Evolutionary conservation across 2,329 filamentous ascomycete genomes (phyloP), one percentile per base, ranked within the genome.

Genomic region (Ophiostoma piceae): DNA sequence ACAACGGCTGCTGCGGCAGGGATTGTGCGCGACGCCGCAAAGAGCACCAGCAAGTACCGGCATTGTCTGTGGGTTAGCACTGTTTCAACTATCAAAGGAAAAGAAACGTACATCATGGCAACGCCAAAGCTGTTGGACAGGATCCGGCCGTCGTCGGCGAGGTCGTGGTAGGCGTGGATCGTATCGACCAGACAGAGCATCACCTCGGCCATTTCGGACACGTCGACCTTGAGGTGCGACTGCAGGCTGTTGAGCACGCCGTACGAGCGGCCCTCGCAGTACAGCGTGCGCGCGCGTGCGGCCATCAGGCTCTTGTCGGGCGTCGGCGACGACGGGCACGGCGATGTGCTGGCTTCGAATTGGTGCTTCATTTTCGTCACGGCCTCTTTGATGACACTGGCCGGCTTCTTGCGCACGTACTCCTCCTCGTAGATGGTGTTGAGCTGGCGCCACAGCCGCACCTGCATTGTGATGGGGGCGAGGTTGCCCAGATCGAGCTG

Each of bases 31-130:
- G 71, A 71, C 1, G 70, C 72, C 1, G 72, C 70, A 66, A 71
- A 74, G 4, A 74, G 68, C 1, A 74, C 51, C 11, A 74, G 57
- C 68, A 74, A 39, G 26, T 73, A 72, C 1, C 73, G 73, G 47
- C 72, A 73, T 73, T 74, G 73, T 22, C 73, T 74, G 41, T 1
- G 12, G n/a, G 64, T 66, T 22, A 47, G 29, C 4, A 29, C 5
- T 14, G 22, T 22, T 8, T 19, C 19, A 14, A 22, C 12, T 57
- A 26, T n/a, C n/a, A 26, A 57, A 57, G 3, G 16, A 26, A 8
- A 5, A 16, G n/a, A 12, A 9, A 69, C 72, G 16, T 68, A 74
- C 71, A 67, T 12, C 68, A 74, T 72, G 4, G 66, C 70, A 4
- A 54, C 67, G 1, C 71, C 73, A 39, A 73, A 70, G 1, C 71